Evolutionary conservation across 352 stramenopile species (phyloP).

Genomic region (Pythium insidiosum): DNA sequence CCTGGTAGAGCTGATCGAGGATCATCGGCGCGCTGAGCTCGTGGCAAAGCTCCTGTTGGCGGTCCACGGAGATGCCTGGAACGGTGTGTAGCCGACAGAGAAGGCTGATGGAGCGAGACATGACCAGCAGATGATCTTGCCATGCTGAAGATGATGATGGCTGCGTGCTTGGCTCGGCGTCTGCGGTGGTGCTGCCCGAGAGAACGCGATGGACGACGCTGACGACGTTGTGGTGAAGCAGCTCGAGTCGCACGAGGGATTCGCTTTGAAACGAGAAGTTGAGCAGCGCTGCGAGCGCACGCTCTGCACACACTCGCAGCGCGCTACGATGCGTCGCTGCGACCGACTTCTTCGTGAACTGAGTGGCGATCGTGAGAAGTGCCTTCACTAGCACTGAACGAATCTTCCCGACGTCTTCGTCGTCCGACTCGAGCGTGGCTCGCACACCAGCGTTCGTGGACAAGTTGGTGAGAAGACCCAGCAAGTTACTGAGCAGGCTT

Average conservation of each 20-base stretch:
- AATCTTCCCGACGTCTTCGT: background rate
- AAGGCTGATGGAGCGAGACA: constrained; percentile 36
- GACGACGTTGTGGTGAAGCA: constrained; percentile 20
- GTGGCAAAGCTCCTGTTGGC: background rate
- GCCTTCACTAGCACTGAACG: constrained; percentile 10
- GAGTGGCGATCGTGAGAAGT: constrained; percentile 10
- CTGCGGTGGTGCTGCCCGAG: constrained; percentile 1
- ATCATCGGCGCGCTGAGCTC: background rate
- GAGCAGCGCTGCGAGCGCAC: constrained; percentile 43
- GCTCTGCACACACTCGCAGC: constrained; percentile 19
- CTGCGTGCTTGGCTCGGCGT: constrained; percentile 8
- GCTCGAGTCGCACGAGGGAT: constrained; percentile 22
- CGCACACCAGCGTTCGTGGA: constrained; percentile 28
- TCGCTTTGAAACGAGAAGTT: constrained; percentile 47
- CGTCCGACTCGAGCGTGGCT: background rate
- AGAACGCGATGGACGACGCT: constrained; percentile 17
- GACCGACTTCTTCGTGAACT: constrained; percentile 9
- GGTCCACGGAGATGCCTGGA: background rate
- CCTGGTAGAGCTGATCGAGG: constrained; percentile 8
- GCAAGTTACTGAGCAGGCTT: constrained; percentile 21
- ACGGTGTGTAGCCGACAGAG: constrained; percentile 50
- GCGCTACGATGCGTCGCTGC: background rate
- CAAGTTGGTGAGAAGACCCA: constrained; percentile 54
- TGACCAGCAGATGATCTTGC: too few species aligned
- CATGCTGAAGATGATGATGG: too few species aligned